These are phyloP conservation scores for Botrytis galanthina DNA, from an alignment of 2,329 filamentous ascomycete genomes.

Conservation along the genomic window DNA sequence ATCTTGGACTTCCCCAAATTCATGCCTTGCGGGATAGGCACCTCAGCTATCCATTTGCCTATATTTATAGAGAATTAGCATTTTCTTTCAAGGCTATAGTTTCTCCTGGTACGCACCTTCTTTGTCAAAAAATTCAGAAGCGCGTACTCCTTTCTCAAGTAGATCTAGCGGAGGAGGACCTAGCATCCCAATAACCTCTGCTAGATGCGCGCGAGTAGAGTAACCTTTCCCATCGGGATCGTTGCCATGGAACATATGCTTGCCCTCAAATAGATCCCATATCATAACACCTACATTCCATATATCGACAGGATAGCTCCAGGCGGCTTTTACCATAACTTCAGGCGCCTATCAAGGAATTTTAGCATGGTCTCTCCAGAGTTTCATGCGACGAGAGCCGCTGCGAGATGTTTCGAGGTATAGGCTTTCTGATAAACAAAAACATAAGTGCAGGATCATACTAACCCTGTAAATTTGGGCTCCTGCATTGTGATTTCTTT, in stretches of 20 bases:
- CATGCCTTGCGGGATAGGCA: slow-evolving; percentile 9
- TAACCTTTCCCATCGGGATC: slow-evolving; percentile 27
- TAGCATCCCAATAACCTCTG: slow-evolving; percentile 33
- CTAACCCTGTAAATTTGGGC: slow-evolving; percentile 40
- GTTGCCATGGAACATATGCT: slow-evolving; percentile 28
- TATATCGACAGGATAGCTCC: slow-evolving; percentile 40
- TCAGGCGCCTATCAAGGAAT: slow-evolving; percentile 38
- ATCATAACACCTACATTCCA: slow-evolving; percentile 42
- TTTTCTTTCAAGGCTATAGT: background rate
- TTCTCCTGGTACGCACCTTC: slow-evolving; percentile 27
- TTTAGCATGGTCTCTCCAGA: background rate
- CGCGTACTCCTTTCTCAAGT: slow-evolving; percentile 31
- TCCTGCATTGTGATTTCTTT: slow-evolving; percentile 40
- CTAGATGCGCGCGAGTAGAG: slow-evolving; percentile 33
- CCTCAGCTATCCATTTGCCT: slow-evolving; percentile 1
- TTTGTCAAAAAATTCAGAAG: slow-evolving; percentile 34
- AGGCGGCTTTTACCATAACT: slow-evolving; percentile 41
- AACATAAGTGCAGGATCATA: background rate
- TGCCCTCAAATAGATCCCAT: slow-evolving; percentile 33
- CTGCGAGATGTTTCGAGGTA: background rate
- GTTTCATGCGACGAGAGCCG: background rate
- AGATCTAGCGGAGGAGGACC: slow-evolving; percentile 35
- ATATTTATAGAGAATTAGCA: background rate
- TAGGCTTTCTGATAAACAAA: background rate
- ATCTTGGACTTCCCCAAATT: slow-evolving; percentile 20